Conservation (phyloP, 164 flowering plant species). For the Vitis vinifera region DNA sequence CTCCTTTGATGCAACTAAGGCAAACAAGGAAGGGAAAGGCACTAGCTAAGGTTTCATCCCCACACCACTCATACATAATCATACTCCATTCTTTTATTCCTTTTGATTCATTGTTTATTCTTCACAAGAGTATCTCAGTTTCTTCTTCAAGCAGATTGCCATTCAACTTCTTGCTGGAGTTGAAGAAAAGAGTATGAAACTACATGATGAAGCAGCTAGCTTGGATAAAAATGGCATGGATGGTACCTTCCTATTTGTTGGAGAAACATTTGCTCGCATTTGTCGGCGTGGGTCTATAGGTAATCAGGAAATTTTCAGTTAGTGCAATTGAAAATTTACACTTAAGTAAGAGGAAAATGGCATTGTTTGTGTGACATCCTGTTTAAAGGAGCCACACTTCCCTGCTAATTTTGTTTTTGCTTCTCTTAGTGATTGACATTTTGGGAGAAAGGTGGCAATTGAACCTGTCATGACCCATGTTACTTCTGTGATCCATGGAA, state of each 20-base stretch:
- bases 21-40: too few species aligned
- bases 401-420: background rate
- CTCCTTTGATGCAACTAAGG: too few species aligned
- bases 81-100: background rate
- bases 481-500: too few species aligned
- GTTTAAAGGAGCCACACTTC: background rate
- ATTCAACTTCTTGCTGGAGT: constrained; percentile 67
- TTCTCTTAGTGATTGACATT: background rate
- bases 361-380: background rate
- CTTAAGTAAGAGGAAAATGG: background rate
- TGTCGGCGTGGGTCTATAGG: constrained; percentile 93
- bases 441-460: background rate
- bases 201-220: constrained; percentile 9
- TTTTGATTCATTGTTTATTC: constrained; percentile 24
- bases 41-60: too few species aligned
- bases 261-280: constrained; percentile 82
- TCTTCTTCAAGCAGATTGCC: constrained; percentile 66
- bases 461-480: background rate
- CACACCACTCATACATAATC: too few species aligned
- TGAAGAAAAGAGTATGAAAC: constrained; percentile 38
- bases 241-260: constrained; percentile 60
- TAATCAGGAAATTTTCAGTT: constrained; percentile 20
- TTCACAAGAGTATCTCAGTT: constrained; percentile 47
- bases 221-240: constrained; percentile 19
- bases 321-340: background rate